Evolutionary conservation across 2,329 filamentous ascomycete species (phyloP), one percentile per base, ranked within the genome.

Genomic region (Monosporascus ibericus): DNA sequence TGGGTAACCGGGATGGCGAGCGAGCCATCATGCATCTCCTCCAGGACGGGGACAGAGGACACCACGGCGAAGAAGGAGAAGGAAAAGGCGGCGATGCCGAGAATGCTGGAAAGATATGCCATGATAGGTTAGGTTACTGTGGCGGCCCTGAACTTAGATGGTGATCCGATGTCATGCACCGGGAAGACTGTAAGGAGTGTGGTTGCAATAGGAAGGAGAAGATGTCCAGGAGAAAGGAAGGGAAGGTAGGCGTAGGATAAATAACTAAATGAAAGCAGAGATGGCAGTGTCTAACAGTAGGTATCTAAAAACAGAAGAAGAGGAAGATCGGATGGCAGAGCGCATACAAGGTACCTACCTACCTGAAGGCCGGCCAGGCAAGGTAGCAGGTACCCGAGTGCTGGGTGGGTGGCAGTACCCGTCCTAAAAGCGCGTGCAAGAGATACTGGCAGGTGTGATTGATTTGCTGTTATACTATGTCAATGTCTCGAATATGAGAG

Each of bases 1-100:
- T 65, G 62, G 48, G 50, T 50, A 1, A 66, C 51, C 15, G 62
- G 58, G 24, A 66, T 50, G 27, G 65, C 66, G 48, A 64, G 52
- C 0, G 61, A 58, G 48, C 58, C 58, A 44, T 38, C 34, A 17
- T 56, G 52, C 11, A 18, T 22, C 11, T 51, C 50, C 3, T 44
- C 27, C 20, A 37, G 37, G 25, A 52, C 5, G 5, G 59, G 51
- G 25, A 57, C 58, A 36, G 58, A 57, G 15, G 48, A 42, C 48
- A 52, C 52, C 20, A 51, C 40, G 14, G 54, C 46, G 25, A 63
- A 50, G 17, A 65, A 40, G 34, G 54, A 54, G 47, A 61, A 44
- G 25, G 56, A 58, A 34, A 59, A 55, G 54, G 56, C 56, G 46
- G 60, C 48, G 20, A 62, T 51, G 54, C 55, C 56, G 42, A 58